Percentiles rank a stretch among this genome's conserved stretches.
These are phyloP conservation scores for Pseudoturritis turrita DNA, from an alignment of 345 rosid species.

Conservation along the genomic window DNA sequence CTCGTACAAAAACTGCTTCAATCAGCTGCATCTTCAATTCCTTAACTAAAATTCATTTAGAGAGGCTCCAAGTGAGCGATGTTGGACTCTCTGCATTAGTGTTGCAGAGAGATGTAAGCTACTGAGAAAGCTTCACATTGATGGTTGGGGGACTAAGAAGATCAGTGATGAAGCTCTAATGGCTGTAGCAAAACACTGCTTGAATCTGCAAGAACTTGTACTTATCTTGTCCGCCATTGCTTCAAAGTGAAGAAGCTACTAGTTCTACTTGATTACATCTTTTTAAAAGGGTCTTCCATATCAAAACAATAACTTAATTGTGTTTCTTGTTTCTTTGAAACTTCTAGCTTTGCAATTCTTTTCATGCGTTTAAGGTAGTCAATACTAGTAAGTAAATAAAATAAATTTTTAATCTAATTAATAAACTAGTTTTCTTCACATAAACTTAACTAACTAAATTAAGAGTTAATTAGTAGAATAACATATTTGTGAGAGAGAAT, in stretches of 20 bases:
- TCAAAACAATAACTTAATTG: background rate
- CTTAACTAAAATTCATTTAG: conserved; percentile 61
- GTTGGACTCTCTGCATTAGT: conserved; percentile 41
- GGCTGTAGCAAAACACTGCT: conserved; percentile 57
- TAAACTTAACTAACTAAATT: too few relatives aligned
- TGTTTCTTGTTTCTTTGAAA: background rate
- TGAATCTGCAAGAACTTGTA: conserved; percentile 66
- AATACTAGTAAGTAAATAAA: too few relatives aligned
- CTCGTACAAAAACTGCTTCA: too few relatives aligned
- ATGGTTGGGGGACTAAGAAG: conserved; percentile 71
- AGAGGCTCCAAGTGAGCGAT: conserved; percentile 75
- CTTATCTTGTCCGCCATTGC: conserved; percentile 55
- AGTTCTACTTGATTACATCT: conserved; percentile 1
- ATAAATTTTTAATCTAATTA: too few relatives aligned
- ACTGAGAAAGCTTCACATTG: conserved; percentile 75
- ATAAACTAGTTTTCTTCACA: too few relatives aligned
- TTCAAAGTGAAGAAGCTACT: too few relatives aligned
- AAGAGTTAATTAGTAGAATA: too few relatives aligned
- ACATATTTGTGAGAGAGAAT: too few relatives aligned
- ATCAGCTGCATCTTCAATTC: too few relatives aligned
- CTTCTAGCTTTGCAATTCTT: too few relatives aligned
- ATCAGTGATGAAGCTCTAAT: conserved; percentile 71
- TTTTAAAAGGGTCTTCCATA: background rate
- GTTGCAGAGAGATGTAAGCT: conserved; percentile 60
- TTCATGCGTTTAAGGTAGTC: too few relatives aligned